Evolutionary conservation across 2,329 filamentous ascomycete species (phyloP).

Genomic region (Alternaria gansuensis): DNA sequence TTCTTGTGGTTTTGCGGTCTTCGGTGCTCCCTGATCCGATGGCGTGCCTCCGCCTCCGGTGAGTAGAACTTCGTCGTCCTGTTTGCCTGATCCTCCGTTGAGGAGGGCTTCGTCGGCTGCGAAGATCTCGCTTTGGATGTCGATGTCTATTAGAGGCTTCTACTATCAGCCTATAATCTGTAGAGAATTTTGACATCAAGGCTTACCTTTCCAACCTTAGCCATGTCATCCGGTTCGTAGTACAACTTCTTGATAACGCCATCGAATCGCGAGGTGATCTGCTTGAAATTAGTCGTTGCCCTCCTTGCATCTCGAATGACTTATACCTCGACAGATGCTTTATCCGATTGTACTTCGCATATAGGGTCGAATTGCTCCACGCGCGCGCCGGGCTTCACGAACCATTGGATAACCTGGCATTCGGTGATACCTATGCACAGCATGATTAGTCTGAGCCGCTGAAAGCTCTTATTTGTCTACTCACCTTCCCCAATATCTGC

Average conservation of each 20-base stretch:
- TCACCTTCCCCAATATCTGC: slow-evolving; percentile 87
- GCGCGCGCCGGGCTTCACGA: slow-evolving; percentile 91
- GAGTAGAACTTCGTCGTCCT: slow-evolving; percentile 21
- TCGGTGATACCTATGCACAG: slow-evolving; percentile 82
- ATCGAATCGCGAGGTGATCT: slow-evolving; percentile 96
- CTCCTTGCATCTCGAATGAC: neutral
- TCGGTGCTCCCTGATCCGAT: slow-evolving; percentile 29
- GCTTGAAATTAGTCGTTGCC: slow-evolving; percentile 21
- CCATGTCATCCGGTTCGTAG: slow-evolving; percentile 96
- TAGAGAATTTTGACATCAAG: neutral
- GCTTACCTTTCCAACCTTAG: slow-evolving; percentile 79
- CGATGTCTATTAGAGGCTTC: slow-evolving; percentile 90
- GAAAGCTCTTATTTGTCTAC: slow-evolving; percentile 27
- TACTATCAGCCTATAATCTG: slow-evolving; percentile 26
- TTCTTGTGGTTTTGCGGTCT: slow-evolving; percentile 21
- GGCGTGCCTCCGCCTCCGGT: slow-evolving; percentile 27
- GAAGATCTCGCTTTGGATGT: slow-evolving; percentile 81
- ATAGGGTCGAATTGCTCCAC: slow-evolving; percentile 98
- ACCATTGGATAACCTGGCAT: slow-evolving; percentile 99
- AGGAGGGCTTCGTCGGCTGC: slow-evolving; percentile 64
- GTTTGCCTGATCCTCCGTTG: slow-evolving; percentile 46
- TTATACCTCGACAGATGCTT: slow-evolving; percentile 72
- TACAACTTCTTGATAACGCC: slow-evolving; percentile 96
- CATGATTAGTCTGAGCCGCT: slow-evolving; percentile 11
- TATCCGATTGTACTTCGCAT: slow-evolving; percentile 98